A percentile compares a stretch with the other conserved stretches of the same genome.
Conservation (phyloP, 805 yeast genomes). For the Barnettozyma salicaria region DNA sequence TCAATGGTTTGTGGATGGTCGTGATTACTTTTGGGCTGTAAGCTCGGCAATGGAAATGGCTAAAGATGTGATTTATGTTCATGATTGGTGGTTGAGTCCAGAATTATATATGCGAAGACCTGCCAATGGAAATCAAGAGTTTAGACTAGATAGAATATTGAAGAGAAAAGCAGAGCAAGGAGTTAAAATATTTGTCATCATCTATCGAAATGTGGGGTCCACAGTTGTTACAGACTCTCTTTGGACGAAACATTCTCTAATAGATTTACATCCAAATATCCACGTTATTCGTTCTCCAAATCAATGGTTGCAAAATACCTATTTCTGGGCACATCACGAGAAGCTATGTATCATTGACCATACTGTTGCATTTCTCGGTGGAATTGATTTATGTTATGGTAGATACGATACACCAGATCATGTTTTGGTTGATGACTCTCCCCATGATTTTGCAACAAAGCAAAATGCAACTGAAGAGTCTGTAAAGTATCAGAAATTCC, state of each 20-base stretch:
- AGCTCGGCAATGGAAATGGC: slow-evolving; percentile 92
- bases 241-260: slow-evolving; percentile 89
- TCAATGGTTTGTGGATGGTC: slow-evolving; percentile 94
- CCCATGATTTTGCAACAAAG: slow-evolving; percentile 29
- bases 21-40: slow-evolving; percentile 96
- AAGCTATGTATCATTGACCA: slow-evolving; percentile 83
- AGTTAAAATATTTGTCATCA: slow-evolving; percentile 84
- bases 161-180: slow-evolving; percentile 92
- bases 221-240: slow-evolving; percentile 91
- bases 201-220: slow-evolving; percentile 89
- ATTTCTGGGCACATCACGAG: slow-evolving; percentile 99
- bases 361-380: slow-evolving; percentile 87
- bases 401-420: slow-evolving; percentile 97
- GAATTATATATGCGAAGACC: slow-evolving; percentile 91
- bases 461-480: slow-evolving; percentile 35
- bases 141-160: slow-evolving; percentile 83
- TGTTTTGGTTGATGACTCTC: slow-evolving; percentile 71
- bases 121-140: slow-evolving; percentile 89
- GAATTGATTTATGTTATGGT: slow-evolving; percentile 93
- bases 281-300: slow-evolving; percentile 93
- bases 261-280: slow-evolving; percentile 79
- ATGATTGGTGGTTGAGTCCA: slow-evolving; percentile 99
- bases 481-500: slow-evolving; percentile 56
- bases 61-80: slow-evolving; percentile 85
- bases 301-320: slow-evolving; percentile 86